Evolutionary conservation across 768 basidiomycete species (phyloP).

Genomic region (Calocybe cyanea): DNA sequence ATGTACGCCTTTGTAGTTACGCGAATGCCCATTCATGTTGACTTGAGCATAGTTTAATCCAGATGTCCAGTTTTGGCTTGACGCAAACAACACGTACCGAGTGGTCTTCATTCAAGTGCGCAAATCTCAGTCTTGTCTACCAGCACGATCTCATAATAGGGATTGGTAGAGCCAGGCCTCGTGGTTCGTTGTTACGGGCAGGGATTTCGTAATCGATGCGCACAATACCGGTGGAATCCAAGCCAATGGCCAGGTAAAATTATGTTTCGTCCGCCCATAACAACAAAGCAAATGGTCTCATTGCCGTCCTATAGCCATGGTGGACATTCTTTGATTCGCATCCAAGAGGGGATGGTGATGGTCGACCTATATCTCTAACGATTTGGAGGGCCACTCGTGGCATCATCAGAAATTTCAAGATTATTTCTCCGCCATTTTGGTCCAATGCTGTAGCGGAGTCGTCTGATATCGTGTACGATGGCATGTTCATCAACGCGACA

Average conservation of each 20-base stretch:
- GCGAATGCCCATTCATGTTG: too few species aligned
- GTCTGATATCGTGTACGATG: conserved; percentile 43
- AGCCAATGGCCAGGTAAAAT: conserved; percentile 51
- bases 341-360: conserved; percentile 49
- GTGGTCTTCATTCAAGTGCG: conserved; percentile 57
- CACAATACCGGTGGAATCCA: conserved; percentile 53
- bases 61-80: conserved; percentile 52
- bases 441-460: conserved; percentile 52
- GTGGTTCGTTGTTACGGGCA: conserved; percentile 59
- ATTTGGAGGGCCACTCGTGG: conserved; percentile 41
- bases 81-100: conserved; percentile 50
- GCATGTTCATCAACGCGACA: conserved; percentile 55
- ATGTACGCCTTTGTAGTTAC: too few species aligned
- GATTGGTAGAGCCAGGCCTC: conserved; percentile 49
- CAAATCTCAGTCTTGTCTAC: not conserved
- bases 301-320: conserved; percentile 36
- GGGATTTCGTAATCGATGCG: conserved; percentile 51
- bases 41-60: conserved; percentile 49
- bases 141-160: not conserved
- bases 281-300: not conserved
- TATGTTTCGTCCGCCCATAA: not conserved
- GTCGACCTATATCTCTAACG: conserved; percentile 54
- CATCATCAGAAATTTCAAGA: conserved; percentile 42
- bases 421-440: conserved; percentile 58
- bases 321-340: conserved; percentile 50